Conservation (phyloP, 495 filamentous ascomycete genomes). For the Neurospora sp. region DNA sequence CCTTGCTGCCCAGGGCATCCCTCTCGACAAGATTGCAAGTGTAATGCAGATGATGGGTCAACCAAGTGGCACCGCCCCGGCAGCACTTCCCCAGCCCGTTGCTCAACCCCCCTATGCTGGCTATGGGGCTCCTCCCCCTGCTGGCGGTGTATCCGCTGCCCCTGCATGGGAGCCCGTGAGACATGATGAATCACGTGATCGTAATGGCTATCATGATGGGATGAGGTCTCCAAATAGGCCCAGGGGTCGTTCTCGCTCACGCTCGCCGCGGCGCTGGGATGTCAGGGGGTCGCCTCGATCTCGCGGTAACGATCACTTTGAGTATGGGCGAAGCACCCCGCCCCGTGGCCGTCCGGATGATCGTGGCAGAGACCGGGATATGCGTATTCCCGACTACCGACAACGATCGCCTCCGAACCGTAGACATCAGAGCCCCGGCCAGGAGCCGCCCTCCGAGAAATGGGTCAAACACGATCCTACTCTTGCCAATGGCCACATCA, state of each 20-base stretch:
- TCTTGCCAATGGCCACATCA: slow-evolving; percentile 67
- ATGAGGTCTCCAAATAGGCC: slow-evolving; percentile 47
- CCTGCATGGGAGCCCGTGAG: slow-evolving; percentile 28
- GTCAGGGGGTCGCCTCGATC: slow-evolving; percentile 33
- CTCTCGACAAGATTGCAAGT: slow-evolving; percentile 35
- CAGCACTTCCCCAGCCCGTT: slow-evolving; percentile 8
- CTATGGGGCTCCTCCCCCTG: slow-evolving; percentile 18
- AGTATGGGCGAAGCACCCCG: slow-evolving; percentile 26
- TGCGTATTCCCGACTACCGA: slow-evolving; percentile 60
- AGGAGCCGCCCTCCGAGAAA: slow-evolving; percentile 44
- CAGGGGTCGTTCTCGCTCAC: slow-evolving; percentile 67
- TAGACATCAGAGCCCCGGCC: slow-evolving; percentile 47
- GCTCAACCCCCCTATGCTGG: slow-evolving; percentile 17
- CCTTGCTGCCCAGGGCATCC: slow-evolving; percentile 33
- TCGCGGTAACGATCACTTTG: slow-evolving; percentile 31
- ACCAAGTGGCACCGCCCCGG: slow-evolving; percentile 9
- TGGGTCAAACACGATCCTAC: slow-evolving; percentile 70
- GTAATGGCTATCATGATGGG: slow-evolving; percentile 40
- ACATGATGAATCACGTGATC: slow-evolving; percentile 50
- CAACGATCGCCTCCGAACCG: slow-evolving; percentile 68
- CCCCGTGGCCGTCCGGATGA: slow-evolving; percentile 47
- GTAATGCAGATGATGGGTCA: slow-evolving; percentile 35
- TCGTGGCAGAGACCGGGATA: slow-evolving; percentile 42
- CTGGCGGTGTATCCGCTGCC: slow-evolving; percentile 17
- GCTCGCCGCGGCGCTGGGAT: slow-evolving; percentile 57